Evolutionary conservation across 345 rosid genomes (phyloP).

Genomic region (Rhizophora mangle): DNA sequence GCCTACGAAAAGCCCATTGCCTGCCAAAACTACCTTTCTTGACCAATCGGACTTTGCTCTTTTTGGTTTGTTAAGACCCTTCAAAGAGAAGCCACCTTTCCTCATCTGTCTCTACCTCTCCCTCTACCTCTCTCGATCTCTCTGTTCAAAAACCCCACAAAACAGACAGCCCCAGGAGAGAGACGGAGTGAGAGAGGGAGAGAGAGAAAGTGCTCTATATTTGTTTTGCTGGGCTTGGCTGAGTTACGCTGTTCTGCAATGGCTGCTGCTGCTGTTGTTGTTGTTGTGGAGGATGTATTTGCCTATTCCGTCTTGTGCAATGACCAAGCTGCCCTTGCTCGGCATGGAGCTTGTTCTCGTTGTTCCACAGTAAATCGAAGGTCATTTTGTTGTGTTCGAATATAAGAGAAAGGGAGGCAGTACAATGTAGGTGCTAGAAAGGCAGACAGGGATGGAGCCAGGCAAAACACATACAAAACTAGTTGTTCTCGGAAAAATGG

Average conservation of each 20-base stretch:
- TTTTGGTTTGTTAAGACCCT: conserved; percentile 13
- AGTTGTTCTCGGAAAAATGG: not conserved
- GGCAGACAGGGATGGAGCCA: conserved; percentile 36
- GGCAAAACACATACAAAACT: conserved; percentile 19
- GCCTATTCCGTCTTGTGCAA: conserved; percentile 7
- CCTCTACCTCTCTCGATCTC: not conserved
- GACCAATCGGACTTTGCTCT: conserved; percentile 12
- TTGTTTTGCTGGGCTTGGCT: conserved; percentile 9
- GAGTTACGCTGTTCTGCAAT: conserved; percentile 24
- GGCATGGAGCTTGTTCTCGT: conserved; percentile 1
- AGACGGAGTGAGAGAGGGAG: no score
- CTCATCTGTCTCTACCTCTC: not conserved
- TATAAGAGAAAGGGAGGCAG: conserved; percentile 19
- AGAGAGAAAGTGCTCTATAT: no score
- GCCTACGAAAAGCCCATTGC: conserved; percentile 15
- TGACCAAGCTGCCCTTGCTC: conserved; percentile 37
- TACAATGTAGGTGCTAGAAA: conserved; percentile 31
- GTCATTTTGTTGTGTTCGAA: conserved; percentile 35
- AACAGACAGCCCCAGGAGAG: not conserved
- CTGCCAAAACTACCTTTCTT: not conserved
- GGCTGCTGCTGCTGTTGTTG: conserved; percentile 18
- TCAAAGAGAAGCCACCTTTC: not conserved
- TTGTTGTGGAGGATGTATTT: not conserved
- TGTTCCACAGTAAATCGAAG: conserved; percentile 26
- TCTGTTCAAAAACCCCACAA: not conserved